Evolutionary conservation across 805 yeast species (phyloP).

Genomic region (Kurtzmaniella cleridarum): DNA sequence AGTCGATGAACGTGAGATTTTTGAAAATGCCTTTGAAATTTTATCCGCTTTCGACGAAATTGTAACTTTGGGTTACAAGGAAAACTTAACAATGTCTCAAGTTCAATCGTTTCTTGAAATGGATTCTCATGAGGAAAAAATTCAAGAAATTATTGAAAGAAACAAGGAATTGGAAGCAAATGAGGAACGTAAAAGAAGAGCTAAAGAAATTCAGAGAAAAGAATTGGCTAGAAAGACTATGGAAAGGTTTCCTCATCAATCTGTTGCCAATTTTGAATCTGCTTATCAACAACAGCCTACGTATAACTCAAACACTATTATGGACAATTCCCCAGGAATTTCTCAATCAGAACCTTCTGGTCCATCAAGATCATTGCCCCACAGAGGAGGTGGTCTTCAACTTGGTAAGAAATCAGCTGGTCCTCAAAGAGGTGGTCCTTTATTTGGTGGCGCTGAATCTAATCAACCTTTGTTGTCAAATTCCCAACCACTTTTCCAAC

Average conservation of each 20-base stretch:
- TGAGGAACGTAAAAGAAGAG: constrained; percentile 94
- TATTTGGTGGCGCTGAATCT: constrained; percentile 9
- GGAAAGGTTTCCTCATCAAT: constrained; percentile 27
- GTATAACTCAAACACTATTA: constrained; percentile 4
- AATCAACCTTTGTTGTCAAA: constrained; percentile 25
- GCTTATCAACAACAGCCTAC: constrained; percentile 4
- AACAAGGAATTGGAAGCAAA: constrained; percentile 96
- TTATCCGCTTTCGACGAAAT: constrained; percentile 93
- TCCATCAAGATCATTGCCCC: constrained; percentile 19
- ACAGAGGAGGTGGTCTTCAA: constrained; percentile 70
- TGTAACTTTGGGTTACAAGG: constrained; percentile 83
- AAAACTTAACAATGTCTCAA: constrained; percentile 75
- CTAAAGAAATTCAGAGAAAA: constrained; percentile 80
- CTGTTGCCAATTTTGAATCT: not conserved
- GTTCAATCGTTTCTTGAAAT: constrained; percentile 86
- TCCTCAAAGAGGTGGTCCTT: constrained; percentile 24
- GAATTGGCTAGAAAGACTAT: constrained; percentile 63
- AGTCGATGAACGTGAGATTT: constrained; percentile 78
- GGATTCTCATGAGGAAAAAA: constrained; percentile 98
- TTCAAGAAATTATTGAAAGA: constrained; percentile 94
- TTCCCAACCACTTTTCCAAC: constrained; percentile 30
- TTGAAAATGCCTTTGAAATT: constrained; percentile 81
- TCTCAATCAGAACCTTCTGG: constrained; percentile 6
- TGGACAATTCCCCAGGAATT: not conserved
- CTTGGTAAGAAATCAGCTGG: constrained; percentile 51